These are phyloP conservation scores for Clonostachys chloroleuca DNA, from an alignment of 2,329 filamentous ascomycete genomes.

Conservation along the genomic window DNA sequence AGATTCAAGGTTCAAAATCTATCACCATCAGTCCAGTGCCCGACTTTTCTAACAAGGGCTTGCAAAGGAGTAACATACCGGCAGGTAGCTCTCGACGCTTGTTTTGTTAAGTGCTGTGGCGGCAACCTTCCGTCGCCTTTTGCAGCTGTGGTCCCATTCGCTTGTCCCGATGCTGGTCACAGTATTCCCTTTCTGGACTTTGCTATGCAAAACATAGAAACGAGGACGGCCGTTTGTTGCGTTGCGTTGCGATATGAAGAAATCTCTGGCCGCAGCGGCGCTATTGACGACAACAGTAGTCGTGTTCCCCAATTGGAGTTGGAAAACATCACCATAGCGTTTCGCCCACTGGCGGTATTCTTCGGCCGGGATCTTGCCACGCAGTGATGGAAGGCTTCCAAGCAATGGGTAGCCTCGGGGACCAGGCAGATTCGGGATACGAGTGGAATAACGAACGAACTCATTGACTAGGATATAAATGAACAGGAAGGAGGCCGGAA, in stretches of 20 bases:
- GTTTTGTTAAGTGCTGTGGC: conserved; percentile 63
- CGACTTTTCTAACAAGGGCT: neutral
- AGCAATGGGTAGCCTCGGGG: conserved; percentile 7
- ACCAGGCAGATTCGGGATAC: conserved; percentile 6
- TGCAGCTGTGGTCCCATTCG: conserved; percentile 68
- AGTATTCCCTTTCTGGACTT: conserved; percentile 34
- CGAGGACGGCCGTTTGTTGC: conserved; percentile 61
- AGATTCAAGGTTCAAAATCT: conserved; percentile 60
- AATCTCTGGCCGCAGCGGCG: conserved; percentile 57
- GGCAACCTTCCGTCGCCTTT: conserved; percentile 59
- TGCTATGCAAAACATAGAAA: conserved; percentile 57
- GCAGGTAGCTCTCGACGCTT: conserved; percentile 63
- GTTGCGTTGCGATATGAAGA: conserved; percentile 65
- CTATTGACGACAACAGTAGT: conserved; percentile 64
- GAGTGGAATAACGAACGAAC: neutral
- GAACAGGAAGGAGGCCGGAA: neutral
- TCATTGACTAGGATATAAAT: conserved; percentile 2
- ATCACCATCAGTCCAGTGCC: neutral
- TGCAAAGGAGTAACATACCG: conserved; percentile 13
- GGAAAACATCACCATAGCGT: conserved; percentile 22
- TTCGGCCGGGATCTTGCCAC: conserved; percentile 7
- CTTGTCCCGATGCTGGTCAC: conserved; percentile 54
- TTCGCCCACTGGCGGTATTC: conserved; percentile 19
- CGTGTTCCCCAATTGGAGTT: conserved; percentile 32
- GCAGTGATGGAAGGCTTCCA: conserved; percentile 3